A percentile compares a stretch with the other conserved stretches of the same genome.
These are phyloP conservation scores for Liquidambar formosana DNA, from an alignment of 164 flowering plant genomes.

Conservation along the genomic window DNA sequence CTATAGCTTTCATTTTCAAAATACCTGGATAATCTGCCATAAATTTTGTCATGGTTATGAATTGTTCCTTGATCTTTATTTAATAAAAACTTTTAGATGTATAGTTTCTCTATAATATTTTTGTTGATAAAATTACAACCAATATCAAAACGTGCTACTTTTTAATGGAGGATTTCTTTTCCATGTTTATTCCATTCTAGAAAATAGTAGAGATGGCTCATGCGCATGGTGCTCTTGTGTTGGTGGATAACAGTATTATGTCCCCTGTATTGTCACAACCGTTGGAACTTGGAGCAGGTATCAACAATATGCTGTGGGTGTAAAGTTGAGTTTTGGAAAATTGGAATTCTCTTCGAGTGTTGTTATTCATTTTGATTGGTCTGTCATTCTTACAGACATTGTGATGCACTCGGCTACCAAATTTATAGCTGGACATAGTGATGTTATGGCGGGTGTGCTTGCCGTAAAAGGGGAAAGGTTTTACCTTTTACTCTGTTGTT, in stretches of 20 bases:
- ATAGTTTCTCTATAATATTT: too few species aligned
- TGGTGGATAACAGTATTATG: constrained; percentile 98
- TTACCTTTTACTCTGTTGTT: background rate
- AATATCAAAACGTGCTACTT: background rate
- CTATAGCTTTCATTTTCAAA: too few species aligned
- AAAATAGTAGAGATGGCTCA: constrained; percentile 84
- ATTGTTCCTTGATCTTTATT: too few species aligned
- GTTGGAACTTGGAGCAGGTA: constrained; percentile 97
- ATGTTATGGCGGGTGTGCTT: constrained; percentile 95
- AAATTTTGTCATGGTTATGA: too few species aligned
- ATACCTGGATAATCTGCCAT: too few species aligned
- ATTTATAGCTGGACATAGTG: constrained; percentile 94
- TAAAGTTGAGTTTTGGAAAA: background rate
- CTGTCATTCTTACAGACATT: constrained; percentile 56
- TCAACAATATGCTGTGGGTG: background rate
- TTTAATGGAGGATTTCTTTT: background rate
- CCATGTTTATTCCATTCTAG: constrained; percentile 34
- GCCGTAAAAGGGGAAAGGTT: constrained; percentile 93
- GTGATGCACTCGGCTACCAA: constrained; percentile 99
- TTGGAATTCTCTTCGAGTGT: background rate
- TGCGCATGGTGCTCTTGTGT: constrained; percentile 73
- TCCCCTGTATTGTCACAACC: constrained; percentile 91
- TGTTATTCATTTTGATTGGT: constrained; percentile 1
- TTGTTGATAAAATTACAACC: too few species aligned
- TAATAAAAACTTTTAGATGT: too few species aligned